phyloP scores from a whole-genome alignment of 2,329 filamentous ascomycete species.

The Penicillium italicum region DNA sequence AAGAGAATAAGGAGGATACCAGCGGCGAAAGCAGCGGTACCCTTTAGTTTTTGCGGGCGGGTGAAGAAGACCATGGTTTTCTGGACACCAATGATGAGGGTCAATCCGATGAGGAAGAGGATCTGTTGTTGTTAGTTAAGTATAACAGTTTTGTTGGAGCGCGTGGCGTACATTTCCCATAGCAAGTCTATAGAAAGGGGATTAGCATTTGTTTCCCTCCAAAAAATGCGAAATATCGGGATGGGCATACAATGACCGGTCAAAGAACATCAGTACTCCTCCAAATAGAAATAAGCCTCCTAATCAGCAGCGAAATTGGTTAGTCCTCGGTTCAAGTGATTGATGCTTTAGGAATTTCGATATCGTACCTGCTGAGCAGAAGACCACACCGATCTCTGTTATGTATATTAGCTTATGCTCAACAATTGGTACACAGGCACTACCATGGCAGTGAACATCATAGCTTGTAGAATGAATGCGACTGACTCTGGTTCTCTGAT shows the following conservation, averaged over 20 bases:
- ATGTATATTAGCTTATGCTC: constrained; percentile 19
- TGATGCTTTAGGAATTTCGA: neutral
- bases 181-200: constrained; percentile 62
- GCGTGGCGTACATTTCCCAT: constrained; percentile 79
- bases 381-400: constrained; percentile 90
- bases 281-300: constrained; percentile 93
- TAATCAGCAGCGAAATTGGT: constrained; percentile 38
- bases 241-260: constrained; percentile 76
- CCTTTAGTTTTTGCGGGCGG: constrained; percentile 85
- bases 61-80: constrained; percentile 95
- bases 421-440: neutral
- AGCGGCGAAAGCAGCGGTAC: constrained; percentile 79
- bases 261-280: constrained; percentile 95
- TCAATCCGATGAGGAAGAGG: constrained; percentile 94
- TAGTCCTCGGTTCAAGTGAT: constrained; percentile 12
- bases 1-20: constrained; percentile 83
- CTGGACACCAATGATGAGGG: constrained; percentile 86
- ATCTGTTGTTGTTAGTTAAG: constrained; percentile 56
- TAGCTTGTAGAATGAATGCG: neutral
- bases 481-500: constrained; percentile 88
- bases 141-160: neutral
- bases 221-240: neutral
- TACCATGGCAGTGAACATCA: neutral
- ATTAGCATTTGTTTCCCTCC: constrained; percentile 2
- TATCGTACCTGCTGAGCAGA: constrained; percentile 87